phyloP scores from a whole-genome alignment of 495 filamentous ascomycete species.

The Monascus purpureus region DNA sequence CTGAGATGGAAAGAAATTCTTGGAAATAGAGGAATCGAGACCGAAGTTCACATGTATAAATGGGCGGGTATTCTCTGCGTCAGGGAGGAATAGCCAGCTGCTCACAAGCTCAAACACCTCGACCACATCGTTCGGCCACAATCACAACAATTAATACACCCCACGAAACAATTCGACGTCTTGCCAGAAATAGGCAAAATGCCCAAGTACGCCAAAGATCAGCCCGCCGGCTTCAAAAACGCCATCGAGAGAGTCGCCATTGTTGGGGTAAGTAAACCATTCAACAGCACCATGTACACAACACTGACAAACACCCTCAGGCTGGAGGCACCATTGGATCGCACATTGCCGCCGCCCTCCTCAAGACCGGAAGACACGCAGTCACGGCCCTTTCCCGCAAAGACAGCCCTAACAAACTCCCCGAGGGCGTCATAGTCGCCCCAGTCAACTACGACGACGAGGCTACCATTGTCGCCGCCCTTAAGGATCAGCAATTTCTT shows the following conservation, averaged over 20 bases:
- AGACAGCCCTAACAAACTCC: constrained; percentile 23
- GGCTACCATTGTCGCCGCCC: constrained; percentile 27
- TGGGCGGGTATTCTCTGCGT: too few relatives aligned
- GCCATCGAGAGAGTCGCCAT: constrained; percentile 32
- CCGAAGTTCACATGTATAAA: too few relatives aligned
- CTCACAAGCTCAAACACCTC: too few relatives aligned
- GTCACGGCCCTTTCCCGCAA: constrained; percentile 39
- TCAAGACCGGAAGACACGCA: constrained; percentile 35
- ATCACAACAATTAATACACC: too few relatives aligned
- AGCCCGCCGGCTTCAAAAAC: constrained; percentile 26
- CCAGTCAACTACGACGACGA: constrained; percentile 35
- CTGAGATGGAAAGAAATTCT: too few relatives aligned
- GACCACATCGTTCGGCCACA: too few relatives aligned
- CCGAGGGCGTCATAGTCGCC: constrained; percentile 25
- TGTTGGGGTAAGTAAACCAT: constrained; percentile 26
- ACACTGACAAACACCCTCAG: constrained; percentile 18
- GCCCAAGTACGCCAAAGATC: constrained; percentile 22
- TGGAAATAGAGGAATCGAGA: too few relatives aligned
- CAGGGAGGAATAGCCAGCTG: too few relatives aligned
- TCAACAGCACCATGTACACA: constrained; percentile 2
- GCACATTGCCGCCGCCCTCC: constrained; percentile 33
- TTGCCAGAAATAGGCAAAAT: too few relatives aligned
- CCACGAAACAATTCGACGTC: too few relatives aligned
- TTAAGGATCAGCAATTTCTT: constrained; percentile 40
- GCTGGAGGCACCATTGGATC: constrained; percentile 44